Conservation (phyloP, 2,329 filamentous ascomycete species). For the Epichloe glyceriae region DNA sequence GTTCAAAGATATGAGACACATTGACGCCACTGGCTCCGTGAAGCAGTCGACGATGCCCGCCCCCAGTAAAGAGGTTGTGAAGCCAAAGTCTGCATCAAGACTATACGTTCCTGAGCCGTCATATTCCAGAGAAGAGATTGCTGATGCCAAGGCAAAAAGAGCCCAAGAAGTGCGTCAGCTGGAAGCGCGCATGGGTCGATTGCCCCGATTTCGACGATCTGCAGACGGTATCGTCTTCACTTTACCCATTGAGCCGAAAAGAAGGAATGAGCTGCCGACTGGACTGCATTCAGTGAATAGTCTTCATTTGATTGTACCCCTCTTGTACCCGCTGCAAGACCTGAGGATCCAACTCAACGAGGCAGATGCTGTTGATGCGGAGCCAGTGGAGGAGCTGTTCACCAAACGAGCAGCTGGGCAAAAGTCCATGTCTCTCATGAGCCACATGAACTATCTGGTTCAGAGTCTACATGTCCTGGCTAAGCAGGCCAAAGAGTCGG, state of each 20-base stretch:
- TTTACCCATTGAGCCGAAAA: conserved; percentile 54
- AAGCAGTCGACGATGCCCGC: conserved; percentile 1
- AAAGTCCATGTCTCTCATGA: conserved; percentile 52
- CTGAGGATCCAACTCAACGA: conserved; percentile 54
- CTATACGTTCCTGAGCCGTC: conserved; percentile 31
- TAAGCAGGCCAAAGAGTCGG: conserved; percentile 31
- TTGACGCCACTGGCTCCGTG: conserved; percentile 15
- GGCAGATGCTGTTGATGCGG: conserved; percentile 45
- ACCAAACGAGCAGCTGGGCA: conserved; percentile 41
- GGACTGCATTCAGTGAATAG: conserved; percentile 49
- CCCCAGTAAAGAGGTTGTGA: background rate
- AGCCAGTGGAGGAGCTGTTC: conserved; percentile 53
- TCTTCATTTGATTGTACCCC: conserved; percentile 55
- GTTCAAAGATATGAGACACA: conserved; percentile 42
- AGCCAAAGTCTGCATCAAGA: conserved; percentile 8
- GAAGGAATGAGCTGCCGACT: conserved; percentile 45
- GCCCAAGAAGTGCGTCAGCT: conserved; percentile 58
- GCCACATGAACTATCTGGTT: conserved; percentile 60
- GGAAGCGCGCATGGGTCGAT: conserved; percentile 58
- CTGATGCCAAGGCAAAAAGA: conserved; percentile 48
- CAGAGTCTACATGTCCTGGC: conserved; percentile 58
- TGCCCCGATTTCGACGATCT: conserved; percentile 54
- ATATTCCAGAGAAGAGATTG: conserved; percentile 47
- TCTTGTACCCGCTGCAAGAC: conserved; percentile 57
- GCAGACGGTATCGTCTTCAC: conserved; percentile 58